Conservation (phyloP, 768 basidiomycete genomes). For the Mycena kentingensis region DNA sequence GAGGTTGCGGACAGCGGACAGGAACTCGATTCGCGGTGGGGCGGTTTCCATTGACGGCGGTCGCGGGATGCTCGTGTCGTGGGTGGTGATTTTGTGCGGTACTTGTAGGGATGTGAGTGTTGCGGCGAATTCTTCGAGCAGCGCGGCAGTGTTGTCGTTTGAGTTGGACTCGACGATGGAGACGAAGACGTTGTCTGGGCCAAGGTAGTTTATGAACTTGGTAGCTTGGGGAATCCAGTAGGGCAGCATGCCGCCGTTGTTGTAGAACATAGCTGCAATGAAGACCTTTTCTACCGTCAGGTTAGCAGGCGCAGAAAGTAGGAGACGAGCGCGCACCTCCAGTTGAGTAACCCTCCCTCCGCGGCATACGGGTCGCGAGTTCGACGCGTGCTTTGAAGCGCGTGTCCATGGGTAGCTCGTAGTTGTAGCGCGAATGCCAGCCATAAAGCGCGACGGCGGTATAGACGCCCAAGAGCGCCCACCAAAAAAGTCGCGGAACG, state of each 20-base stretch:
- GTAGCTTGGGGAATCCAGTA: constrained; percentile 40
- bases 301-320: too few relatives aligned
- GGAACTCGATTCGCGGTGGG: constrained; percentile 38
- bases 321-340: too few relatives aligned
- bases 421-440: not conserved
- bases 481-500: not conserved
- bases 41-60: constrained; percentile 28
- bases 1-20: constrained; percentile 42
- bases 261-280: constrained; percentile 42
- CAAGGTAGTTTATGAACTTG: constrained; percentile 39
- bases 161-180: constrained; percentile 32
- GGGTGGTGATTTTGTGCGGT: constrained; percentile 32
- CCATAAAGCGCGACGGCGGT: not conserved
- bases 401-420: constrained; percentile 9
- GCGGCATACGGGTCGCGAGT: not conserved
- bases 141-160: constrained; percentile 32
- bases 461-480: not conserved
- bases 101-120: constrained; percentile 29
- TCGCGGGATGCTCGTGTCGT: constrained; percentile 26
- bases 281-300: constrained; percentile 35
- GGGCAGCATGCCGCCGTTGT: constrained; percentile 38
- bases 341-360: not conserved
- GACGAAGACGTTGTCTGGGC: constrained; percentile 40
- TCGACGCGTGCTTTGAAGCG: constrained; percentile 9
- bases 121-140: constrained; percentile 31